Evolutionary conservation across 805 yeast genomes (phyloP).

Genomic region (Pichia scutulata): DNA sequence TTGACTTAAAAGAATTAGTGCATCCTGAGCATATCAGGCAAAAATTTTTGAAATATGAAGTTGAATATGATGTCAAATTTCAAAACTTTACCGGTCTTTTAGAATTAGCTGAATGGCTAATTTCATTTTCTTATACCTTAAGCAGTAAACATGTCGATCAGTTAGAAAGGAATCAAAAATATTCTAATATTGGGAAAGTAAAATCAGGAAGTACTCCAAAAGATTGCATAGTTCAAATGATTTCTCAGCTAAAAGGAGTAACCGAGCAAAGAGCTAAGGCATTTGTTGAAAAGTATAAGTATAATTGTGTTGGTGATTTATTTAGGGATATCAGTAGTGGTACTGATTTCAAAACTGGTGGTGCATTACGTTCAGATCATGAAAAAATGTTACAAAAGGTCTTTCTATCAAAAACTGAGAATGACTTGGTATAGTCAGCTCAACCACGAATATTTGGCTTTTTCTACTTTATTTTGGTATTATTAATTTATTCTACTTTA

Average conservation of each 20-base stretch:
- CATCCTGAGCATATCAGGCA: constrained; percentile 31
- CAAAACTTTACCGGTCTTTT: constrained; percentile 40
- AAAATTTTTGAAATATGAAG: constrained; percentile 37
- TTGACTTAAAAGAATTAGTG: constrained; percentile 5
- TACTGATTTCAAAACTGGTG: constrained; percentile 6
- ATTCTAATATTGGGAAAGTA: constrained; percentile 48
- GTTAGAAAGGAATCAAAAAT: constrained; percentile 42
- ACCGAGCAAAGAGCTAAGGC: constrained; percentile 44
- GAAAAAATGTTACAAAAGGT: constrained; percentile 41
- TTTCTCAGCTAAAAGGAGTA: constrained; percentile 52
- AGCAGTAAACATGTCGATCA: constrained; percentile 48
- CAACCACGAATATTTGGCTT: no score
- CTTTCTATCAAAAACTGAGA: constrained; percentile 41
- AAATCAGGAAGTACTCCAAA: constrained; percentile 44
- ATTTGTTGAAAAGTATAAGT: constrained; percentile 26
- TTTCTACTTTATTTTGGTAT: no score
- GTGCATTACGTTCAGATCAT: constrained; percentile 36
- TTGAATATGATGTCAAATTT: constrained; percentile 39
- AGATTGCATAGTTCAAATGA: constrained; percentile 41
- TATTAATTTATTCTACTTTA: not conserved
- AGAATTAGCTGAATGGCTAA: constrained; percentile 47
- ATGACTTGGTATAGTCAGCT: constrained; percentile 1
- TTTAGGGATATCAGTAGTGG: not conserved
- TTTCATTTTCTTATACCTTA: constrained; percentile 50
- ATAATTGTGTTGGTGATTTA: constrained; percentile 8